These are phyloP conservation scores for Taiwanofungus camphoratus DNA, from an alignment of 1,284 basidiomycete species.

Conservation along the genomic window DNA sequence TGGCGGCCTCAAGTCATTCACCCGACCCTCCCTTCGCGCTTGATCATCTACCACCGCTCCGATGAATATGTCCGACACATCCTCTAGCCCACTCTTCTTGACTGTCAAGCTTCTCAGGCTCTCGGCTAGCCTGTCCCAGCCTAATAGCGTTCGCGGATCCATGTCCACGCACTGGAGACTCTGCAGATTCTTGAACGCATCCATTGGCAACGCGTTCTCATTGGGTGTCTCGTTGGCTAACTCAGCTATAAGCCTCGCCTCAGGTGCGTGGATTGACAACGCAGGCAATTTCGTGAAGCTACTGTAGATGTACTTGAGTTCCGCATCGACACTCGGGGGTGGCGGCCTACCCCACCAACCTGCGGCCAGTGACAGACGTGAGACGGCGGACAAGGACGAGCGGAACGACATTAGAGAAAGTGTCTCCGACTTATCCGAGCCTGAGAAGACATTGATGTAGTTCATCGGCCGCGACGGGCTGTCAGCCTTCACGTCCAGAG, in stretches of 20 bases:
- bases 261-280: slow-evolving; percentile 56
- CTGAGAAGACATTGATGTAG: slow-evolving; percentile 57
- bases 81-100: slow-evolving; percentile 74
- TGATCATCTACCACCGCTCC: slow-evolving; percentile 73
- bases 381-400: slow-evolving; percentile 74
- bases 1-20: slow-evolving; percentile 40
- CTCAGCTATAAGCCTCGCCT: slow-evolving; percentile 62
- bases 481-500: slow-evolving; percentile 74
- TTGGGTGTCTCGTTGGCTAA: slow-evolving; percentile 68
- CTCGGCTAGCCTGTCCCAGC: slow-evolving; percentile 78
- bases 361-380: slow-evolving; percentile 63
- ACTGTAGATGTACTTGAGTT: slow-evolving; percentile 83
- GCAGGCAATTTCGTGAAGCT: slow-evolving; percentile 85
- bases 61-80: slow-evolving; percentile 77
- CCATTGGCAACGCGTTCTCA: slow-evolving; percentile 73
- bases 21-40: slow-evolving; percentile 51
- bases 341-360: slow-evolving; percentile 65
- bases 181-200: slow-evolving; percentile 80
- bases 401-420: slow-evolving; percentile 76
- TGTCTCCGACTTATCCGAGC: slow-evolving; percentile 63
- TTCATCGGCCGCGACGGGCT: slow-evolving; percentile 69
- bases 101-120: slow-evolving; percentile 71
- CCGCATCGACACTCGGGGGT: slow-evolving; percentile 55
- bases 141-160: slow-evolving; percentile 78
- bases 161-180: slow-evolving; percentile 72